Evolutionary conservation across 1,284 basidiomycete species (phyloP).

Genomic region (Trametes versicolor): DNA sequence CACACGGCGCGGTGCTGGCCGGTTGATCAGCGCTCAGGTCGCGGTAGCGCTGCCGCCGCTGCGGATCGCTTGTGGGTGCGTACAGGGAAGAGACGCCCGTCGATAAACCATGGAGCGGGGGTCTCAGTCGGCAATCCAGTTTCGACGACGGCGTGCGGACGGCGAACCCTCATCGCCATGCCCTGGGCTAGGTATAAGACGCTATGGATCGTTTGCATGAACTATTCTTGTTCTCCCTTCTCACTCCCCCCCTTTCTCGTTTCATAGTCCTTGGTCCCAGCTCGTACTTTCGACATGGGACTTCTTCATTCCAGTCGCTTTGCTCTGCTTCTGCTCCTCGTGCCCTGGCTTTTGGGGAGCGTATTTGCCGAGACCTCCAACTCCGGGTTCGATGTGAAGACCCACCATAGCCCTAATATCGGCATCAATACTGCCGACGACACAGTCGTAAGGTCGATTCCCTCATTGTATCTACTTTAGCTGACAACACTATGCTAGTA

Average conservation of each 20-base stretch:
- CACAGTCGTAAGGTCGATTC: not conserved
- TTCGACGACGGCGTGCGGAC: constrained; percentile 1
- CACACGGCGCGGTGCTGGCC: not conserved
- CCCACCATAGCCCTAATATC: not conserved
- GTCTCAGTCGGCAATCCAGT: not conserved
- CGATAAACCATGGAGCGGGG: not conserved
- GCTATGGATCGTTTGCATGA: not conserved
- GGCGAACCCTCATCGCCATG: constrained; percentile 3
- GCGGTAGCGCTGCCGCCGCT: not conserved
- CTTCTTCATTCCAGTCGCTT: not conserved
- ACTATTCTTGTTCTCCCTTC: not conserved
- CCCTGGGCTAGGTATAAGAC: not conserved
- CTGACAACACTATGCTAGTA: not conserved
- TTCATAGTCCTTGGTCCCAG: not conserved
- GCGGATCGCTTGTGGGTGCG: not conserved
- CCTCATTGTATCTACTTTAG: not conserved
- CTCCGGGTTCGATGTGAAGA: not conserved
- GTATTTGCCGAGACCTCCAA: not conserved
- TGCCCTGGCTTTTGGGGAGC: not conserved
- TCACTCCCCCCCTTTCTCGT: not conserved
- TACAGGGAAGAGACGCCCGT: not conserved
- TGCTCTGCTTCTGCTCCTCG: not conserved
- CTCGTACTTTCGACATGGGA: not conserved
- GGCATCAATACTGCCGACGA: not conserved
- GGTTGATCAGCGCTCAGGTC: not conserved